A percentile compares a stretch with the other conserved stretches of the same genome.
These are phyloP conservation scores for Starmera amethionina DNA, from an alignment of 805 yeast genomes.

Conservation along the genomic window DNA sequence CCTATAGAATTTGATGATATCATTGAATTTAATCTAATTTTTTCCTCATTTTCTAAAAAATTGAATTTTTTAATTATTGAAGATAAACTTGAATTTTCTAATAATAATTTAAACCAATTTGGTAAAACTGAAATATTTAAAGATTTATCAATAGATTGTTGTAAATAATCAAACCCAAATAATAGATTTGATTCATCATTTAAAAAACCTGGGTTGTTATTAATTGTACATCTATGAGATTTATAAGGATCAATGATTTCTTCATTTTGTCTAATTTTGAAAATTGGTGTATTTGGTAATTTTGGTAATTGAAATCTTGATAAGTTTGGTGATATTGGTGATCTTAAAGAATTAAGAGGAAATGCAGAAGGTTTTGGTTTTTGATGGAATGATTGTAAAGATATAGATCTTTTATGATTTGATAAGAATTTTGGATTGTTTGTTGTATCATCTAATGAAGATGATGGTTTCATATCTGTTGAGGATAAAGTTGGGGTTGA, in stretches of 20 bases:
- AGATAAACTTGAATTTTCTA: constrained; percentile 14
- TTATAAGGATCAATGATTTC: constrained; percentile 25
- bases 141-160: neutral
- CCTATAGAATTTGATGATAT: constrained; percentile 16
- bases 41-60: constrained; percentile 60
- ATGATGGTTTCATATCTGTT: neutral
- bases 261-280: constrained; percentile 44
- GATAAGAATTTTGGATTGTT: constrained; percentile 1
- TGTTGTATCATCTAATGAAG: neutral
- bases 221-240: neutral
- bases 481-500: constrained; percentile 10
- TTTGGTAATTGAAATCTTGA: constrained; percentile 48
- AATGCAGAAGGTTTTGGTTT: constrained; percentile 3
- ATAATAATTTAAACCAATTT: constrained; percentile 36
- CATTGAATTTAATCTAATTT: constrained; percentile 44
- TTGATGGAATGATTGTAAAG: constrained; percentile 7
- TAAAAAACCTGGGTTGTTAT: no score
- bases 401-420: constrained; percentile 12
- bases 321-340: constrained; percentile 16
- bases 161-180: no score
- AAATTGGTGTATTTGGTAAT: constrained; percentile 29
- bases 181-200: no score
- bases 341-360: constrained; percentile 10
- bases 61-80: constrained; percentile 43
- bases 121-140: constrained; percentile 28